phyloP scores from a whole-genome alignment of 495 filamentous ascomycete genomes.

The Penicillium coprophilum region DNA sequence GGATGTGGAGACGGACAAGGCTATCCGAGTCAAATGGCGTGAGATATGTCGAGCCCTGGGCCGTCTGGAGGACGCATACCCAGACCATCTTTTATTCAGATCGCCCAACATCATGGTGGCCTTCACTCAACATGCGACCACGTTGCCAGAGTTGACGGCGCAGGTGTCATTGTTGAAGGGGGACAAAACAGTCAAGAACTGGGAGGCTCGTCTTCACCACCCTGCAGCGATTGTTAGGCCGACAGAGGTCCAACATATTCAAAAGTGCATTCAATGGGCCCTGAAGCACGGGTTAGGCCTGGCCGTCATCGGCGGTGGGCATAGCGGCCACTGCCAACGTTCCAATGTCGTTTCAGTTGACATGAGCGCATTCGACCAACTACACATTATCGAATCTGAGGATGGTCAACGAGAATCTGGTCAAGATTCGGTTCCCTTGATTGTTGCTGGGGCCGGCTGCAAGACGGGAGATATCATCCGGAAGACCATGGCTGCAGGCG shows the following conservation, averaged over 20 bases:
- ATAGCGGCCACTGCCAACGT: conserved; percentile 59
- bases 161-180: conserved; percentile 46
- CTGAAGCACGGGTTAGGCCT: conserved; percentile 48
- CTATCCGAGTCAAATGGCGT: conserved; percentile 47
- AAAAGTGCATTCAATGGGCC: conserved; percentile 60
- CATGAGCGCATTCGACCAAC: conserved; percentile 56
- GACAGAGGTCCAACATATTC: conserved; percentile 51
- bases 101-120: conserved; percentile 52
- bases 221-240: conserved; percentile 50
- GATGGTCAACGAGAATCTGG: conserved; percentile 19
- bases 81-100: conserved; percentile 51
- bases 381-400: conserved; percentile 43
- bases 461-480: conserved; percentile 57
- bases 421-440: conserved; percentile 31
- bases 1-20: conserved; percentile 36
- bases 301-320: conserved; percentile 57
- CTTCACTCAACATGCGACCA: conserved; percentile 51
- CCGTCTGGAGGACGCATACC: conserved; percentile 40
- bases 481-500: conserved; percentile 47
- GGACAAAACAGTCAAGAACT: conserved; percentile 49
- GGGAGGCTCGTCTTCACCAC: conserved; percentile 47
- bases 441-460: conserved; percentile 55
- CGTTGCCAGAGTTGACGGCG: conserved; percentile 48
- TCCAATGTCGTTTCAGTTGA: conserved; percentile 56
- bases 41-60: conserved; percentile 52